Base-by-base conservation (phyloP, 306 rosid genomes). In the Heteromeles arbutifolia region DNA sequence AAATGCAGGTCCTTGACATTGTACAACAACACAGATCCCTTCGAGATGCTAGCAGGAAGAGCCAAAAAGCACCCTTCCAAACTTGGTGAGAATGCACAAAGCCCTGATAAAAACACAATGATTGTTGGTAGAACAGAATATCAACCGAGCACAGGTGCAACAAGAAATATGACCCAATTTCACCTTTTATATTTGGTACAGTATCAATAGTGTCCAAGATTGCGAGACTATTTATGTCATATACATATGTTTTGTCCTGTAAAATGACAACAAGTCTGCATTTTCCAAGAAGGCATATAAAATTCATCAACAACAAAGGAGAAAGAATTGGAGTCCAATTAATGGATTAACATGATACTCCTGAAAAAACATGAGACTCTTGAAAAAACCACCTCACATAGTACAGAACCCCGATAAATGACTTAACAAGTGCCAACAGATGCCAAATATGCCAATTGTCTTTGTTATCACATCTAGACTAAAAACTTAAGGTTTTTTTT, bases 251-350 rank as follows among this genome's bases (percentile, higher is more conserved):
- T 79, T 94, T 94, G 71, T 94, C 96, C 82, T 90, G 98, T 83
- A 94, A 87, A 79, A 94, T 68, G 81, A 94, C 97, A 81, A 94
- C 18, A 70, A 94, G 95, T 85, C 98, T 94, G 93, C 96, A 90
- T 37, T 77, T 78, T 19, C 75, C 57, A 84, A 34, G 52, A 67
- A 13, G 63, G 19, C 39, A 56, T 34, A 77, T 77, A 62, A 82
- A 69, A 44, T 61, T 72, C 63, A 73, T 66, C 53, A 83, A 58
- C 65, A 34, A 76, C 73, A 72, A 75, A 87, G 66, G 70, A 79
- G 82, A 74, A 56, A 25, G 67, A 34, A 44, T 64, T 34, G 62
- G 24, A 75, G 34, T 66, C 45, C 62, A 76, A 39, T 72, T 39
- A 76, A 63, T 53, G 62, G 48, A 56, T 31, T 53, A 54, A 39